Evolutionary conservation across 345 rosid genomes (phyloP), one percentile per base, ranked within the genome.

Genomic region (Corymbia maculata): DNA sequence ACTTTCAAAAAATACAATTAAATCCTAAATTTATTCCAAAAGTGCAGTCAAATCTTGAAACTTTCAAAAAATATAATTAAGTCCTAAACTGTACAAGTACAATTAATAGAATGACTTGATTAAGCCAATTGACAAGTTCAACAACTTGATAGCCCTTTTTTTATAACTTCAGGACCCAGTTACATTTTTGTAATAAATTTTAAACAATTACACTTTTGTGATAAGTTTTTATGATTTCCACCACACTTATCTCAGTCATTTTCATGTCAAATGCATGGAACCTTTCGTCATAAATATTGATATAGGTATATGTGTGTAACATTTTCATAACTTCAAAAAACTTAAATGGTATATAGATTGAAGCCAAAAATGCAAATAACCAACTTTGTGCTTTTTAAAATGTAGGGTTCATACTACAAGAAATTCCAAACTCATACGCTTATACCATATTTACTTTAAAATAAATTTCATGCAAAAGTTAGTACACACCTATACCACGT

Each of bases 141-240:
- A 55, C 0, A 0, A 55, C 5, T 55, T 55, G 2, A 53, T 19
- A 17, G 9, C 4, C 17, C 24, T 19, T 53, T 17, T 17, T 19
- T 53, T 0, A 53, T 17, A 53, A 2, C 0, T 19, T 22, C 8
- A 55, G 0, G 11, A 55, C 22, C 21, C 1, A 22, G 21, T 55
- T 55, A 55, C 6, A 55, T 5, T 8, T 55, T 53, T 19, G 21
- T 3, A 4, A 53, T 2, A 53, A 53, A 24, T 53, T 22, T 55
- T 55, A 22, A 0, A 11, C 5, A 55, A 55, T 9, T 55, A 1
- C 2, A 55, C 6, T 21, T 21, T 55, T 2, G 0, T 55, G 28
- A 21, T 0, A 8, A 0, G 6, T 55, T 55, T 36, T 55, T 22
- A 22, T 4, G 9, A 22, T 22, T 55, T 55, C 9, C 22, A 55